phyloP scores from a whole-genome alignment of 768 basidiomycete species.

The Suillus alpinus region DNA sequence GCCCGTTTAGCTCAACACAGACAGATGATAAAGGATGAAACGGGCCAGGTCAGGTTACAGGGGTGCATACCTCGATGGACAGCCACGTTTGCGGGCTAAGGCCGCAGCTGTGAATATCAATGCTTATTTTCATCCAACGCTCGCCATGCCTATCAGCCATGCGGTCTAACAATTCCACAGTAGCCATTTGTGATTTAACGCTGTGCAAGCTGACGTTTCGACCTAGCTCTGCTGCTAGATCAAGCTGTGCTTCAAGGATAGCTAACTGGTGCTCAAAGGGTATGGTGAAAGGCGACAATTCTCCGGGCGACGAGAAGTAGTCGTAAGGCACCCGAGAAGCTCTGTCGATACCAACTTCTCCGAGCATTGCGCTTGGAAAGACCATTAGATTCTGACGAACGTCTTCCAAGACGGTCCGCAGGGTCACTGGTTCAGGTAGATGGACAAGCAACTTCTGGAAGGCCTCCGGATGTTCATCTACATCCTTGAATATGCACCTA shows the following conservation, averaged over 20 bases:
- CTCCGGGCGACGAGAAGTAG: constrained; percentile 45
- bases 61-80: constrained; percentile 63
- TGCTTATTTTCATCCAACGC: constrained; percentile 63
- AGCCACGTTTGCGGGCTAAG: constrained; percentile 74
- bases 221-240: constrained; percentile 74
- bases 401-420: constrained; percentile 55
- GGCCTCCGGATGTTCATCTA: constrained; percentile 30
- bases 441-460: constrained; percentile 57
- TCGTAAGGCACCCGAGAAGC: constrained; percentile 69
- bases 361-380: constrained; percentile 77
- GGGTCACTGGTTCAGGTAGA: constrained; percentile 71
- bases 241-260: constrained; percentile 81
- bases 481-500: constrained; percentile 56
- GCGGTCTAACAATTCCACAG: constrained; percentile 59
- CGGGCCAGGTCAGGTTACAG: neutral
- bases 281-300: constrained; percentile 74
- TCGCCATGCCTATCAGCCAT: constrained; percentile 58
- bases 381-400: constrained; percentile 57
- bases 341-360: constrained; percentile 92
- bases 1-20: neutral
- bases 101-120: constrained; percentile 91
- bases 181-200: constrained; percentile 72
- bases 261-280: constrained; percentile 78
- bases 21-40: constrained; percentile 9
- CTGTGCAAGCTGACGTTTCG: constrained; percentile 87